Base-by-base conservation (phyloP, 257 asterid genomes). In the Nicotiana paniculata region DNA sequence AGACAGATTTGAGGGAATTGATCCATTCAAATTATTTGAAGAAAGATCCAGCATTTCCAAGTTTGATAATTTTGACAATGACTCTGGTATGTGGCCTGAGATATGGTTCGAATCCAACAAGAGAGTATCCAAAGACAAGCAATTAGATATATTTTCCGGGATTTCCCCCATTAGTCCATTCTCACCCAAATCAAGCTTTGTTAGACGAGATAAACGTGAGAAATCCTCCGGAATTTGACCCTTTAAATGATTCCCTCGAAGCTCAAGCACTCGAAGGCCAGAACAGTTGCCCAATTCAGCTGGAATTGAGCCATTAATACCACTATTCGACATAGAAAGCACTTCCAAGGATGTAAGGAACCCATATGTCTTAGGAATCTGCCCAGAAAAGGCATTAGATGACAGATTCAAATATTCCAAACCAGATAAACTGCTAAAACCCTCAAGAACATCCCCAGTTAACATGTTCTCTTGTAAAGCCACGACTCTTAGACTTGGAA, bases 401-500 rank as follows among this genome's bases (percentile, higher is more conserved):
- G 97, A 92, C 35, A 92, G 90, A 85, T 92, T 90, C 84, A 92
- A 83, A 87, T 91, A 88, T 78, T 83, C 86, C 79, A 91, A 77
- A 66, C 93, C 89, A 72, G 85, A 70, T 83, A 92, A 89, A 82
- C 95, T 92, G 84, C 94, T 92, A 63, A 92, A 87, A 68, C 97
- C 97, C 83, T 91, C 94, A 55, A 91, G 93, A 85, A 90, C 89
- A 80, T 86, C 87, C 9, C 97, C 94, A 21, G 88, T 84, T 12
- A 92, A 77, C 78, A 59, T 82, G 77, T 92, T 92, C 77, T 90
- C 94, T 79, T 92, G 94, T 83, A 92, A 83, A 17, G 94, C 97
- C 65, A 91, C 89, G 84, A 90, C 92, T 85, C 89, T 90, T 82
- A 92, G 81, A 80, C 90, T 90, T 55, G 97, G 97, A 88, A 92